Evolutionary conservation across 768 basidiomycete genomes (phyloP), one percentile per base, ranked within the genome.

Genomic region (Punctularia strigosozonata): DNA sequence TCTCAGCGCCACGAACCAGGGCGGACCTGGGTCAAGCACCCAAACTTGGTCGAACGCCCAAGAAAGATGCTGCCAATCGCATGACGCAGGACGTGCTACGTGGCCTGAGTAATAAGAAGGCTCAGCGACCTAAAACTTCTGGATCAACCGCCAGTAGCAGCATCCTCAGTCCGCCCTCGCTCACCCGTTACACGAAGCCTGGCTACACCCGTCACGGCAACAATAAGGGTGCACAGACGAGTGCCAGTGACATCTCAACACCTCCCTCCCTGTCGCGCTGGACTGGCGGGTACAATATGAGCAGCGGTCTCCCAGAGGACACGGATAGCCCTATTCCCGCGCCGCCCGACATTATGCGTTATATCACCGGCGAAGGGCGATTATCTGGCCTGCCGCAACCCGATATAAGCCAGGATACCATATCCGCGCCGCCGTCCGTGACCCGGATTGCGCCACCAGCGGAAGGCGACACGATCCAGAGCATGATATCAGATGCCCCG

Each of bases 401-500:
- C n/a, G n/a, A n/a, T n/a, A n/a, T n/a, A n/a, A n/a, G n/a, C n/a
- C n/a, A n/a, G n/a, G n/a, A n/a, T n/a, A n/a, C n/a, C n/a, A n/a
- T n/a, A n/a, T n/a, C n/a, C n/a, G n/a, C n/a, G n/a, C n/a, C n/a
- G n/a, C n/a, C n/a, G n/a, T n/a, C n/a, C n/a, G n/a, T n/a, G n/a
- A n/a, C n/a, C n/a, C n/a, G n/a, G n/a, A n/a, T 31, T 13, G 25
- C 35, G 36, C 43, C 25, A 46, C 45, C 31, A 40, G 50, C 30
- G 36, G 45, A n/a, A 41, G 48, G 24, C 39, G 79, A 76, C 46
- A 76, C 78, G 18, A 83, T 73, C 41, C 67, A 76, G 67, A 80
- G 77, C 56, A 75, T 75, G 12, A 68, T 81, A 38, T 70, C 77
- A 1, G 75, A 77, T 2, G 78, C 80, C 5, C 83, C 82, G 20